phyloP scores from a whole-genome alignment of 805 yeast species.

The Myxozyma vanderwaltii region DNA sequence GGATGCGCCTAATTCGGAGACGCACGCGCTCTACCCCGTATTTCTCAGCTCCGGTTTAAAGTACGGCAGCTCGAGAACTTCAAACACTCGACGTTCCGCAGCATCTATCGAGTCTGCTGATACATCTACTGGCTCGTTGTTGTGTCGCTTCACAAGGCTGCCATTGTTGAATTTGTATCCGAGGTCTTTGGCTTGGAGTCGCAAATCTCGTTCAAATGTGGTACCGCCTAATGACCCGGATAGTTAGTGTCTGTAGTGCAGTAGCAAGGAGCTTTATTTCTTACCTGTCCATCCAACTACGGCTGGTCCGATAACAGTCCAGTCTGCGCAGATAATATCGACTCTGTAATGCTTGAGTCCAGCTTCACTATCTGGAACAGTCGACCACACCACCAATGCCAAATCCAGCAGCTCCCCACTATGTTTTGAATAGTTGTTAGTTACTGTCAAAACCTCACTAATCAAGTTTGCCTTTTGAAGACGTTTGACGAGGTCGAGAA shows the following conservation, averaged over 20 bases:
- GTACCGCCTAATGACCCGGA: conserved; percentile 31
- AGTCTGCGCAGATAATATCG: conserved; percentile 32
- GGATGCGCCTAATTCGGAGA: too few relatives aligned
- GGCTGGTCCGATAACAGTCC: conserved; percentile 30
- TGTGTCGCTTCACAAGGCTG: conserved; percentile 26
- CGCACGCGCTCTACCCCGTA: conserved; percentile 27
- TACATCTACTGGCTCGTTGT: conserved; percentile 21
- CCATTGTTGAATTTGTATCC: conserved; percentile 25
- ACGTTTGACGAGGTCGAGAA: conserved; percentile 10
- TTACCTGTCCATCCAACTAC: conserved; percentile 36
- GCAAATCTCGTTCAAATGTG: conserved; percentile 32
- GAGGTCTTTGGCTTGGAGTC: conserved; percentile 14
- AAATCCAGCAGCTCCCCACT: conserved; percentile 17
- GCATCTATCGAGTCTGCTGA: conserved; percentile 24
- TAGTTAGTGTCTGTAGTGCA: too few relatives aligned
- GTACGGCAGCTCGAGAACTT: conserved; percentile 23
- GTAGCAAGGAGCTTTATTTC: too few relatives aligned
- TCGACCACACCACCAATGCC: conserved; percentile 29
- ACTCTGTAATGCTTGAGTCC: conserved; percentile 24
- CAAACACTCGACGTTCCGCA: conserved; percentile 31
- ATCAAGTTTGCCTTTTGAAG: conserved; percentile 18
- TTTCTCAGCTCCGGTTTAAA: conserved; percentile 30
- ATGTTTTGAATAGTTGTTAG: not conserved
- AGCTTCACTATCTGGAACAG: conserved; percentile 7
- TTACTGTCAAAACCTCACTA: conserved; percentile 18